Percentiles rank a stretch among this genome's conserved stretches.
Conservation (phyloP, 2,329 filamentous ascomycete genomes). For the Fusarium domesticum region DNA sequence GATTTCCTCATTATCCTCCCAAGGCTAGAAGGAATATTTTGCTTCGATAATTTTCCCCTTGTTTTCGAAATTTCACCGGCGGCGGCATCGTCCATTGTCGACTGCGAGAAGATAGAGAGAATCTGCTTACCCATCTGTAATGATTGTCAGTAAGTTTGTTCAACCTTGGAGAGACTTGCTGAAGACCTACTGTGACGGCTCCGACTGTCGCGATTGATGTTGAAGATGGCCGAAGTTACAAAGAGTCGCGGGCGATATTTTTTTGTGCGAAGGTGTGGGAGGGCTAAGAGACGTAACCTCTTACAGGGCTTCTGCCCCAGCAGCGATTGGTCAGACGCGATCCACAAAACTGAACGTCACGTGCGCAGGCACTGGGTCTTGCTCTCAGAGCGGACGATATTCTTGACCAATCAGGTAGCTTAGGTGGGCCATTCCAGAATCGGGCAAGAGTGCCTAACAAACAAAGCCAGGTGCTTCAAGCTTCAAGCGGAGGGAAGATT, state of each 20-base stretch:
- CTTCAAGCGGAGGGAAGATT: neutral
- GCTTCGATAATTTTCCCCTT: constrained; percentile 15
- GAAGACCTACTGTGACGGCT: constrained; percentile 49
- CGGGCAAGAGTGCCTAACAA: constrained; percentile 7
- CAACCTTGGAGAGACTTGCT: constrained; percentile 33
- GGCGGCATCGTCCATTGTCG: constrained; percentile 24
- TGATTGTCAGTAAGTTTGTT: constrained; percentile 38
- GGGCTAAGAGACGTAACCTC: constrained; percentile 34
- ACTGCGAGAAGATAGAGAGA: constrained; percentile 23
- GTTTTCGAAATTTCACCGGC: constrained; percentile 18
- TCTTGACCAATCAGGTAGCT: constrained; percentile 25
- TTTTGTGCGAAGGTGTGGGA: constrained; percentile 44
- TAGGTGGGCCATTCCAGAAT: constrained; percentile 8
- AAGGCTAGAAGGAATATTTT: constrained; percentile 4
- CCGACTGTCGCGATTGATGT: constrained; percentile 41
- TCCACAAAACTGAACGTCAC: constrained; percentile 22
- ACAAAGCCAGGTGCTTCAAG: neutral
- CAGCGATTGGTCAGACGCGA: constrained; percentile 33
- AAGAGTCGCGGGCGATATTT: constrained; percentile 36
- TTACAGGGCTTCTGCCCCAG: constrained; percentile 38
- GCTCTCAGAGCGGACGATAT: constrained; percentile 3
- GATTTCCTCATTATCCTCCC: constrained; percentile 3
- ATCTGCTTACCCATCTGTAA: constrained; percentile 59
- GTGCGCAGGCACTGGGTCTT: constrained; percentile 13
- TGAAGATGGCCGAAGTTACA: constrained; percentile 41